Conservation (phyloP, 441 rosid species). For the Brassica hybrid region DNA sequence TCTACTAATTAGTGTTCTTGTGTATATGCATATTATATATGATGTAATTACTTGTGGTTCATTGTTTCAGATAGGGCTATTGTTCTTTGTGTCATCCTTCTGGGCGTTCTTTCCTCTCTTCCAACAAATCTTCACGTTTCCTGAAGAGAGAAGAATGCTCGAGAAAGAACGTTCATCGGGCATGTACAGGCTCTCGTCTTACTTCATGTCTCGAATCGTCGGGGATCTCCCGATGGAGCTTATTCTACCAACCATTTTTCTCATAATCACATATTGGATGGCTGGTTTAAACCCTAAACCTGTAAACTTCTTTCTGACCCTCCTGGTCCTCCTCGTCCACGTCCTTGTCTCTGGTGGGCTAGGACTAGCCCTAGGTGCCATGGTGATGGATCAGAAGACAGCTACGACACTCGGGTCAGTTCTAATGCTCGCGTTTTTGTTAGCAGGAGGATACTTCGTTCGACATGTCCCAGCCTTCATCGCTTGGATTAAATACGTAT, state of each 20-base stretch:
- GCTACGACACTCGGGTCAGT: slow-evolving; percentile 88
- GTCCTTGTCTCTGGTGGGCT: slow-evolving; percentile 90
- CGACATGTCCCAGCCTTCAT: slow-evolving; percentile 75
- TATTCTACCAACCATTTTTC: slow-evolving; percentile 57
- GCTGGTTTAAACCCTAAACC: slow-evolving; percentile 59
- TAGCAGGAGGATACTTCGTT: slow-evolving; percentile 90
- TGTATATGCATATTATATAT: not conserved
- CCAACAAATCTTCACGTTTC: slow-evolving; percentile 81
- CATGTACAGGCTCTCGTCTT: slow-evolving; percentile 71
- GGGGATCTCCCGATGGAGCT: slow-evolving; percentile 82
- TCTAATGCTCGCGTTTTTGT: slow-evolving; percentile 73
- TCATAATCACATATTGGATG: slow-evolving; percentile 72
- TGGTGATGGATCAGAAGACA: slow-evolving; percentile 78
- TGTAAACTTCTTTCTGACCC: slow-evolving; percentile 48
- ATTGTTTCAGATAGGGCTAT: slow-evolving; percentile 66
- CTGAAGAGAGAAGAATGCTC: slow-evolving; percentile 78
- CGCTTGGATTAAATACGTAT: slow-evolving; percentile 82
- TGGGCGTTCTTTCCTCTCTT: slow-evolving; percentile 77
- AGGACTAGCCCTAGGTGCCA: slow-evolving; percentile 85
- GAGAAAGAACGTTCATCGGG: slow-evolving; percentile 83
- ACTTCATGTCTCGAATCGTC: slow-evolving; percentile 49
- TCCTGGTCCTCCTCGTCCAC: slow-evolving; percentile 59
- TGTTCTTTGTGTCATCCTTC: slow-evolving; percentile 68
- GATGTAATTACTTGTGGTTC: slow-evolving; percentile 3
- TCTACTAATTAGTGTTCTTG: slow-evolving; percentile 38